Base-by-base conservation (phyloP, 805 yeast genomes). In the Wickerhamiella bombiphila region DNA sequence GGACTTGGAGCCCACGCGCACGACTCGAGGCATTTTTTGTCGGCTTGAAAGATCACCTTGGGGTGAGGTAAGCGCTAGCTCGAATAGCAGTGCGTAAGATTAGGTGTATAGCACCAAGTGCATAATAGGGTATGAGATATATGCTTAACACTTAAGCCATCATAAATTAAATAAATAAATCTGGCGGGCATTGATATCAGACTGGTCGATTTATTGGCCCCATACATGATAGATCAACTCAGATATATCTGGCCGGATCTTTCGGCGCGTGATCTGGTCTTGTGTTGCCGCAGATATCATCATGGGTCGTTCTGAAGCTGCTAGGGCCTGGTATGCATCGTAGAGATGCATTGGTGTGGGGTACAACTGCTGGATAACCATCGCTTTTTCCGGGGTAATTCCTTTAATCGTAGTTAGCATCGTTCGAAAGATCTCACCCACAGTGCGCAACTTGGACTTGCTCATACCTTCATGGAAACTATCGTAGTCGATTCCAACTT, bases 391-490 rank as follows among this genome's bases (percentile, higher is more conserved):
- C 22, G 81, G 58, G 0, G 94, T 73, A 1, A 91, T 65, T 0
- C 97, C 98, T 42, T 71, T 68, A 2, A 80, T 68, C 2, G 85
- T 70, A 78, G 85, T 72, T 17, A 91, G 65, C 76, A 83, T 74
- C 32, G 70, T 64, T 2, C 83, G 59, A 48, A 74, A 88, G 49
- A 82, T 59, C 44, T 88, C 95, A 33, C 72, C 73, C 0, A 82
- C 72, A 0, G 94, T 80, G 50, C 69, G 63, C 63, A 76, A 60
- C 19, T 70, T 71, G 2, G 79, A 65, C 52, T 91, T 91, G 3
- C 77, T 71, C 56, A 91, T 58, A 22, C 76, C 65, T 4, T 68
- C 69, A 48, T 76, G 79, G 53, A 82, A 86, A 8, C 71, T 63
- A 33, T 62, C 63, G 49, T 65, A 65, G 59, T 42, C 58, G 21